Conservation (phyloP, 164 flowering plant species). For the Liquidambar formosana region DNA sequence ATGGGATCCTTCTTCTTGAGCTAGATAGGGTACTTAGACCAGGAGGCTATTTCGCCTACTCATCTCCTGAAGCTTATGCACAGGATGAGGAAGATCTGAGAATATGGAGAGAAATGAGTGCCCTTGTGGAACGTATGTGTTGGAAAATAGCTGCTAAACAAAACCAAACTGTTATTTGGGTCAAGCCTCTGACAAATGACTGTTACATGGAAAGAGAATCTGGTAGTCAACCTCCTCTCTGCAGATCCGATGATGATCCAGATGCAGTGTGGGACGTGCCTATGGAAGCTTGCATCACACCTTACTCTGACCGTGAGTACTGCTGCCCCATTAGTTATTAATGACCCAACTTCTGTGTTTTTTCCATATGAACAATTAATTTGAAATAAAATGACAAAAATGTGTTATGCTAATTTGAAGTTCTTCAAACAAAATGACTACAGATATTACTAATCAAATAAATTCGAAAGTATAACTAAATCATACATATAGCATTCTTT, state of each 20-base stretch:
- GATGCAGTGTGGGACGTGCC: constrained; percentile 71
- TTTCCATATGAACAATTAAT: not conserved
- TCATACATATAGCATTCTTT: not conserved
- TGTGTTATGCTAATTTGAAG: not conserved
- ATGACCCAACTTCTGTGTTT: not conserved
- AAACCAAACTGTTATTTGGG: constrained; percentile 93
- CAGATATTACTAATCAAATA: too few relatives aligned
- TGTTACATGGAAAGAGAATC: constrained; percentile 76
- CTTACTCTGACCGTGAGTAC: constrained; percentile 83
- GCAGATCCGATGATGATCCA: constrained; percentile 80
- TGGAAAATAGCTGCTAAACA: constrained; percentile 78
- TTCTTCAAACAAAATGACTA: not conserved
- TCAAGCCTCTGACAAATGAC: constrained; percentile 79
- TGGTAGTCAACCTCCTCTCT: constrained; percentile 82
- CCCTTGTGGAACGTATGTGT: constrained; percentile 88
- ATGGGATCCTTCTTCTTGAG: constrained; percentile 91
- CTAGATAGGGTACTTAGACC: constrained; percentile 87
- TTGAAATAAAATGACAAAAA: not conserved
- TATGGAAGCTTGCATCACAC: constrained; percentile 89
- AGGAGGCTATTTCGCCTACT: constrained; percentile 94
- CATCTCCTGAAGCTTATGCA: constrained; percentile 96
- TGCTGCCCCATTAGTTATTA: not conserved
- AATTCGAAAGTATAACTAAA: too few relatives aligned
- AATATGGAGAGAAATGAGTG: constrained; percentile 89
- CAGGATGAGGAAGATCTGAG: constrained; percentile 87